These are phyloP conservation scores for Urtica urens DNA, from an alignment of 306 rosid genomes.

Conservation along the genomic window DNA sequence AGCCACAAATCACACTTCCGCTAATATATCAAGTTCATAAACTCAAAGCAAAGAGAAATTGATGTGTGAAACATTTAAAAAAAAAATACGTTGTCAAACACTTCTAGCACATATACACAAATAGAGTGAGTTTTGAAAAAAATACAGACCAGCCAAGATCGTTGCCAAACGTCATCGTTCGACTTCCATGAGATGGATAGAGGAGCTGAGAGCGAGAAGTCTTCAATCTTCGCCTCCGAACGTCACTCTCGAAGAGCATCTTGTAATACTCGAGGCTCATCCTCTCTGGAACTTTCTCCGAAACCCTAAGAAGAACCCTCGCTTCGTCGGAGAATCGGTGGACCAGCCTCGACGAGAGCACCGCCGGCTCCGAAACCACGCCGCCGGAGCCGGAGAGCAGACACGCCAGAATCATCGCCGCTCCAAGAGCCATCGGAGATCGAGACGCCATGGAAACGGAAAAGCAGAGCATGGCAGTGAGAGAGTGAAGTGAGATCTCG, in stretches of 20 bases:
- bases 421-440: slow-evolving; percentile 18
- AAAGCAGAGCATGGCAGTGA: background rate
- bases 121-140: background rate
- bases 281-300: slow-evolving; percentile 29
- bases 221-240: slow-evolving; percentile 40
- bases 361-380: slow-evolving; percentile 13
- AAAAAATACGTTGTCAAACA: background rate
- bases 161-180: slow-evolving; percentile 66
- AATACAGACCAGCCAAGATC: slow-evolving; percentile 73
- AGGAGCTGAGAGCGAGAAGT: slow-evolving; percentile 47
- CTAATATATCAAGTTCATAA: too few relatives aligned
- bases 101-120: too few relatives aligned
- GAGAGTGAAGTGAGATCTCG: slow-evolving; percentile 2
- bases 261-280: slow-evolving; percentile 34
- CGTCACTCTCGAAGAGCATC: slow-evolving; percentile 44
- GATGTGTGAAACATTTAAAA: too few relatives aligned
- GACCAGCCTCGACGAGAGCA: slow-evolving; percentile 39
- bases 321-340: slow-evolving; percentile 73
- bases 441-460: slow-evolving; percentile 29
- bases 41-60: too few relatives aligned
- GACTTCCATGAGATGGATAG: slow-evolving; percentile 62
- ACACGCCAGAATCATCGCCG: background rate
- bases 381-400: slow-evolving; percentile 13
- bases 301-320: slow-evolving; percentile 29
- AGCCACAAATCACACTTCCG: too few relatives aligned